Evolutionary conservation across 805 yeast species (phyloP).

Genomic region (Candida ipomoeae): DNA sequence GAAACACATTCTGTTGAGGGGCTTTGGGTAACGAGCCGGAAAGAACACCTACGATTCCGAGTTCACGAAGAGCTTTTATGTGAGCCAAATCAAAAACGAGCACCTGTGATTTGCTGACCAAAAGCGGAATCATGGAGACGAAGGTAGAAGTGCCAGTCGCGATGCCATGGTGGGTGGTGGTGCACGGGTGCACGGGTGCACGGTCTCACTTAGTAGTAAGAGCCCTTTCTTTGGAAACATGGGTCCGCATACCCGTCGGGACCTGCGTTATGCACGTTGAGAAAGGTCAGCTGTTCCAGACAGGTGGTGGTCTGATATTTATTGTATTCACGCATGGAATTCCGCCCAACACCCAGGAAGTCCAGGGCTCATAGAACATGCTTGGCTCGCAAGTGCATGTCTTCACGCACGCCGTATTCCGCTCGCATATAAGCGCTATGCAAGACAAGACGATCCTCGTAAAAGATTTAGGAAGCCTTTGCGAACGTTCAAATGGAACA

Average conservation of each 20-base stretch:
- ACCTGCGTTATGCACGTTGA: neutral
- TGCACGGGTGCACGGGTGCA: neutral
- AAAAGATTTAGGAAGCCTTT: neutral
- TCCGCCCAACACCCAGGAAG: neutral
- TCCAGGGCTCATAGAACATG: neutral
- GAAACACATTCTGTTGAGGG: constrained; percentile 90
- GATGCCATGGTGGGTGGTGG: neutral
- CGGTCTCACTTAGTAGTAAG: neutral
- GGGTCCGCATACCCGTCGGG: neutral
- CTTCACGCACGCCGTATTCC: neutral
- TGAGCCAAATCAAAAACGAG: constrained; percentile 57
- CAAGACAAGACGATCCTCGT: neutral
- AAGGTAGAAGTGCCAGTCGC: neutral
- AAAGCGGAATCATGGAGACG: constrained; percentile 17
- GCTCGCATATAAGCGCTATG: neutral
- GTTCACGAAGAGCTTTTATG: constrained; percentile 50
- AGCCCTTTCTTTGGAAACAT: neutral
- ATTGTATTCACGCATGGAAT: neutral
- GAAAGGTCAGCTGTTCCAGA: neutral
- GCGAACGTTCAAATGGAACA: no score
- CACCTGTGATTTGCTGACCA: constrained; percentile 27
- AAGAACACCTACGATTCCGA: constrained; percentile 72
- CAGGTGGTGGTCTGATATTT: neutral
- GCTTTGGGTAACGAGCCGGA: constrained; percentile 81
- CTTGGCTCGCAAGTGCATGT: neutral